Percentiles rank a stretch among this genome's conserved stretches.
phyloP scores from a whole-genome alignment of 164 flowering plant genomes.

The Umbilicus rupestris region DNA sequence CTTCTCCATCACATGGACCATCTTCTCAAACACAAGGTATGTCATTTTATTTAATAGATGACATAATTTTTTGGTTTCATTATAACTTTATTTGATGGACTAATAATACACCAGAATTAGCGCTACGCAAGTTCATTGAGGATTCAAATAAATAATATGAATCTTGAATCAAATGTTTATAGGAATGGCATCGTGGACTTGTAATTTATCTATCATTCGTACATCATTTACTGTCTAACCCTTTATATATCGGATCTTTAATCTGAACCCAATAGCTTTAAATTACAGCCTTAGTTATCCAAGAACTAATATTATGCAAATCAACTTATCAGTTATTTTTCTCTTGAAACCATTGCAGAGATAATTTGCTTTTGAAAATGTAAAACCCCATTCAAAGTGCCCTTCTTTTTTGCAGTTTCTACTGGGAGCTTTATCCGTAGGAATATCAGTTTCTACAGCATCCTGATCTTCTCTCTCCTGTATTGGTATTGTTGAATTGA shows the following conservation, averaged over 20 bases:
- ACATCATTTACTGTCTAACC: too few species aligned
- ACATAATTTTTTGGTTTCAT: neutral
- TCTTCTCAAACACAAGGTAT: conserved; percentile 17
- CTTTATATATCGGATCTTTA: too few species aligned
- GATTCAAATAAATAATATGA: too few species aligned
- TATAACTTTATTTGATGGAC: neutral
- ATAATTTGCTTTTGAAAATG: neutral
- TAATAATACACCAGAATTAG: too few species aligned
- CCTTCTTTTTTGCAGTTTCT: conserved; percentile 22
- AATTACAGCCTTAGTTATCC: neutral
- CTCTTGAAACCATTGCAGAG: neutral
- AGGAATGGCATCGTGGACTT: too few species aligned
- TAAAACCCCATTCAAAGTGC: neutral
- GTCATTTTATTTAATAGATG: conserved; percentile 34
- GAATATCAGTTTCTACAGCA: conserved; percentile 14
- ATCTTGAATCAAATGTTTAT: too few species aligned
- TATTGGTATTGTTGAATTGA: conserved; percentile 12
- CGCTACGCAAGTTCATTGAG: too few species aligned
- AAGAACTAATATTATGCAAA: neutral
- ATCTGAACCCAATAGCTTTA: neutral
- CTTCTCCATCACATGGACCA: conserved; percentile 23
- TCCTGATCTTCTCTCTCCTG: conserved; percentile 17
- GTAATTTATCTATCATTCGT: too few species aligned
- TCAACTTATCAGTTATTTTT: neutral
- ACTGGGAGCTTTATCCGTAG: conserved; percentile 12